Percentiles rank a stretch among this genome's conserved stretches.
Conservation (phyloP, 1,284 basidiomycete genomes). For the Tetrapyrgos nigripes region DNA sequence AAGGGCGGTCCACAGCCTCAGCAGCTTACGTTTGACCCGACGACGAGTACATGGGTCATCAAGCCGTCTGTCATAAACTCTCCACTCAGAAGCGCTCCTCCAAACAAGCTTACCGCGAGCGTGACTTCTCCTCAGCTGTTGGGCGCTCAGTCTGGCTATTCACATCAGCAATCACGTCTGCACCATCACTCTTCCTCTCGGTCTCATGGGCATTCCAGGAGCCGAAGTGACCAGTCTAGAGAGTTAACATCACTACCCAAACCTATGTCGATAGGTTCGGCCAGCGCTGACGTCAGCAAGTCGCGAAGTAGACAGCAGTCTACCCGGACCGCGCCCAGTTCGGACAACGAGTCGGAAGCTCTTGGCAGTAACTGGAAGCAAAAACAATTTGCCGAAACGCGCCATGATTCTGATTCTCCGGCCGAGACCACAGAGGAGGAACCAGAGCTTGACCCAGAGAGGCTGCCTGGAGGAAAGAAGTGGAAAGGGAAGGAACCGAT, state of each 20-base stretch:
- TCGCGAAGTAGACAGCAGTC: slow-evolving; percentile 11
- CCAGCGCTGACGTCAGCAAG: not conserved
- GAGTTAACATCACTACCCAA: not conserved
- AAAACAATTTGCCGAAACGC: not conserved
- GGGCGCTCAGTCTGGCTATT: not conserved
- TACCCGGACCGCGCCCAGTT: slow-evolving; percentile 1
- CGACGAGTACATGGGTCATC: slow-evolving; percentile 5
- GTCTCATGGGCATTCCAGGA: not conserved
- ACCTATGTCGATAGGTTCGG: not conserved
- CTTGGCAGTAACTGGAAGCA: not conserved
- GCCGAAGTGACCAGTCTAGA: not conserved
- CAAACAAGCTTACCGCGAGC: not conserved
- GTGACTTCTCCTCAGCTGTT: not conserved
- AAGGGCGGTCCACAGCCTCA: not conserved
- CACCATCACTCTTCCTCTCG: not conserved
- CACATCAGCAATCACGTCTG: not conserved
- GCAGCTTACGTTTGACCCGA: not conserved
- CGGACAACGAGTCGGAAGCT: not conserved
- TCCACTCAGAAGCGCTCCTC: not conserved
- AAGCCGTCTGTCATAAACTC: not conserved
- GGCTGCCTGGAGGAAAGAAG: not conserved
- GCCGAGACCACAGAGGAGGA: not conserved
- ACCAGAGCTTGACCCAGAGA: not conserved
- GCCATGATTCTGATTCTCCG: not conserved
- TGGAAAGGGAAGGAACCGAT: not conserved